Evolutionary conservation across 805 yeast genomes (phyloP).

Genomic region (Wickerhamiella bombiphila): DNA sequence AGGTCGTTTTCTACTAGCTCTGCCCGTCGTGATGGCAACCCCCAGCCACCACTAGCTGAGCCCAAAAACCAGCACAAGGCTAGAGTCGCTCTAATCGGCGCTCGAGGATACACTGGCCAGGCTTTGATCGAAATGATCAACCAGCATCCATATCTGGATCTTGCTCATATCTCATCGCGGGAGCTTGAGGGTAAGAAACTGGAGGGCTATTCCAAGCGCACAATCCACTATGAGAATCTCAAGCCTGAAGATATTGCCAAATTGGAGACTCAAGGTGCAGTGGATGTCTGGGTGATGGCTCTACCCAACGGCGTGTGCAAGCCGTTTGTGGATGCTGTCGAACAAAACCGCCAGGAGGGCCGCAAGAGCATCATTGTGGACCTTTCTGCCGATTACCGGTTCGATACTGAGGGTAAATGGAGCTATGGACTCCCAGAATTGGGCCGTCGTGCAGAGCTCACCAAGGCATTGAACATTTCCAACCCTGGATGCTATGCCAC

Average conservation of each 20-base stretch:
- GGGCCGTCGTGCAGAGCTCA: constrained; percentile 49
- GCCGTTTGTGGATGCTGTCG: constrained; percentile 33
- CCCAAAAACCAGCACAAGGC: constrained; percentile 50
- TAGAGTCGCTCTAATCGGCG: constrained; percentile 88
- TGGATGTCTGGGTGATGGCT: constrained; percentile 99
- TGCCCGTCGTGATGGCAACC: constrained; percentile 21
- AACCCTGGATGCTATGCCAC: constrained; percentile 99
- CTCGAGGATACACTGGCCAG: constrained; percentile 96
- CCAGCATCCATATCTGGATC: constrained; percentile 72
- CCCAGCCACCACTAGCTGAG: constrained; percentile 55
- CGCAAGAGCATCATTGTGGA: constrained; percentile 74
- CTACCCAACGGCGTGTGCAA: constrained; percentile 91
- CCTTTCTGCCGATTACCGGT: constrained; percentile 89
- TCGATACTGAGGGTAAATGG: constrained; percentile 83
- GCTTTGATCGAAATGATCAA: constrained; percentile 78
- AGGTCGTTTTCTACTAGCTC: constrained; percentile 3
- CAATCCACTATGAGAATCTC: constrained; percentile 69
- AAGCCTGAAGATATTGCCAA: constrained; percentile 72
- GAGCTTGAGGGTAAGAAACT: constrained; percentile 79
- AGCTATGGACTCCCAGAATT: constrained; percentile 91
- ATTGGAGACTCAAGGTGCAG: constrained; percentile 59
- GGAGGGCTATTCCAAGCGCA: constrained; percentile 71
- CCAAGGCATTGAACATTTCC: constrained; percentile 65
- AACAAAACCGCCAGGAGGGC: constrained; percentile 29
- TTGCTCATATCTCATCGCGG: constrained; percentile 90